A percentile compares a stretch with the other conserved stretches of the same genome.
These are phyloP conservation scores for Chamaenerion angustifolium DNA, from an alignment of 345 rosid genomes.

Conservation along the genomic window DNA sequence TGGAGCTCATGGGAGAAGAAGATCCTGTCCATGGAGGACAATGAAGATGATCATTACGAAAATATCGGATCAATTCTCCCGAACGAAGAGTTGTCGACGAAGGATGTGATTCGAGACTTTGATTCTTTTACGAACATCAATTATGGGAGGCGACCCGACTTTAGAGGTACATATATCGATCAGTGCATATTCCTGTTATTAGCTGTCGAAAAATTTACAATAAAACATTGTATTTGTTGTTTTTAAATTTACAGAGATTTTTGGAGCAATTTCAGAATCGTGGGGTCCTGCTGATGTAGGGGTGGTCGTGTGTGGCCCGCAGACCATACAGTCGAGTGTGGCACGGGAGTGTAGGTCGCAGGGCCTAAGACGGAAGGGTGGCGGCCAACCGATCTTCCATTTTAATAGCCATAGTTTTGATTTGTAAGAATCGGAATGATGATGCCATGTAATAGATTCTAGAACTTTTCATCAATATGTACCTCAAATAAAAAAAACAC, in stretches of 20 bases:
- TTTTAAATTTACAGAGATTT: slow-evolving; percentile 16
- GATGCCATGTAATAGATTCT: not conserved
- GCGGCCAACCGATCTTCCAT: slow-evolving; percentile 19
- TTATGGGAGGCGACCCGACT: slow-evolving; percentile 32
- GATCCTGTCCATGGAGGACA: slow-evolving; percentile 11
- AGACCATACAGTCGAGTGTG: slow-evolving; percentile 21
- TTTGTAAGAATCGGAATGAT: slow-evolving; percentile 9
- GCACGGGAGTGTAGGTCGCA: slow-evolving; percentile 26
- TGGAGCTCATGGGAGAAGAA: slow-evolving; percentile 29
- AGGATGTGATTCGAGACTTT: not conserved
- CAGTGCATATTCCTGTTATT: too few species aligned
- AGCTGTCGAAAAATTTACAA: too few species aligned
- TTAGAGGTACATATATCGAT: slow-evolving; percentile 33
- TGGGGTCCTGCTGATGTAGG: slow-evolving; percentile 31
- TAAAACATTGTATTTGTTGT: too few species aligned
- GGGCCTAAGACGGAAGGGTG: slow-evolving; percentile 12
- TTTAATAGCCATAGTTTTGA: slow-evolving; percentile 34
- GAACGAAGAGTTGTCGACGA: slow-evolving; percentile 4
- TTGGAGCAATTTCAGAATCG: slow-evolving; percentile 8
- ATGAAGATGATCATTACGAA: slow-evolving; percentile 6
- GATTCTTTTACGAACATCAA: slow-evolving; percentile 10
- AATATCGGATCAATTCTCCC: not conserved
- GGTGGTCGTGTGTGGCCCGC: slow-evolving; percentile 28
- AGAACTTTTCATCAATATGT: too few species aligned
- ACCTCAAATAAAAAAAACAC: too few species aligned